These are phyloP conservation scores for Monilinia fructigena DNA, from an alignment of 2,329 filamentous ascomycete species.

Conservation along the genomic window DNA sequence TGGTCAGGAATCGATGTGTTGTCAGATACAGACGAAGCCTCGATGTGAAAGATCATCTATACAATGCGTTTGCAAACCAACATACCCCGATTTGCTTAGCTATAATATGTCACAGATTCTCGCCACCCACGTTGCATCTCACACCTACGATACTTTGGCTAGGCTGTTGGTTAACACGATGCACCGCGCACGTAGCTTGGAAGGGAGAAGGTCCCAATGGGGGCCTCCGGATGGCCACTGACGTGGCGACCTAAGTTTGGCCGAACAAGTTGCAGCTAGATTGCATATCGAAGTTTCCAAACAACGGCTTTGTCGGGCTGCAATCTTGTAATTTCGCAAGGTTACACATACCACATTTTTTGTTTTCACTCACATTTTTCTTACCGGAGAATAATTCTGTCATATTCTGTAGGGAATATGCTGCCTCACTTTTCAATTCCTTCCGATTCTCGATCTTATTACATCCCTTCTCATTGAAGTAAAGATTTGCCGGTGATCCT, in stretches of 20 bases:
- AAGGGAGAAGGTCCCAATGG: conserved; percentile 32
- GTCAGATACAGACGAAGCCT: conserved; percentile 32
- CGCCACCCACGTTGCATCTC: conserved; percentile 30
- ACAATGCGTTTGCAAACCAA: conserved; percentile 19
- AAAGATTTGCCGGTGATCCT: conserved; percentile 14
- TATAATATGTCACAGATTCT: conserved; percentile 24
- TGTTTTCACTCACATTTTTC: conserved; percentile 28
- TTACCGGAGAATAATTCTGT: conserved; percentile 20
- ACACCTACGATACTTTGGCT: conserved; percentile 26
- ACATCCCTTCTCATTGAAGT: conserved; percentile 10
- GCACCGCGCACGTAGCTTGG: conserved; percentile 25
- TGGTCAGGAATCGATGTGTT: conserved; percentile 35
- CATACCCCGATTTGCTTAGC: conserved; percentile 19
- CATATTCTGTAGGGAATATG: conserved; percentile 19
- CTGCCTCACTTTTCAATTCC: conserved; percentile 17
- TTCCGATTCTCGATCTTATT: conserved; percentile 9
- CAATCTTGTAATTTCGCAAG: conserved; percentile 29
- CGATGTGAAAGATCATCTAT: conserved; percentile 27
- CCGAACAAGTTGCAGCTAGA: conserved; percentile 25
- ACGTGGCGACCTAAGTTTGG: conserved; percentile 40
- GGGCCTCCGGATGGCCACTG: conserved; percentile 29
- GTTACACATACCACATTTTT: conserved; percentile 25
- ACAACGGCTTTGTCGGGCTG: conserved; percentile 28
- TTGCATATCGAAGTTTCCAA: conserved; percentile 19
- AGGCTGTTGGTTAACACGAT: conserved; percentile 23